Evolutionary conservation across 75 land plant species (phyloP), one percentile per base, ranked within the genome.

Genomic region (Cupressus sempervirens): DNA sequence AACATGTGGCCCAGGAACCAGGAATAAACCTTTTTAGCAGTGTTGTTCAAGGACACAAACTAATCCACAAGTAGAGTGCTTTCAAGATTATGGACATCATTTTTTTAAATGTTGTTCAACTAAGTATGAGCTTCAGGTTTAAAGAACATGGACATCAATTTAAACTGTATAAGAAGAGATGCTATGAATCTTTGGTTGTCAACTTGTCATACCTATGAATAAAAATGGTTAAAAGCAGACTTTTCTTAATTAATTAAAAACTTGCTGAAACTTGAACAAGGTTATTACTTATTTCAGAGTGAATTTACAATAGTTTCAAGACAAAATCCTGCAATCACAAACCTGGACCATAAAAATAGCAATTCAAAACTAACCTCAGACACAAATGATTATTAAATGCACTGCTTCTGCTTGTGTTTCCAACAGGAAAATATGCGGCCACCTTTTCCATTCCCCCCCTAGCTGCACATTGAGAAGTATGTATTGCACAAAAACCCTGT

Each of bases 321-420:
- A 77, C 38, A 41, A 77, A 38, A 77, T 41, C 46, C 80, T 77
- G 29, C 38, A 43, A 77, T 77, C 15, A 76, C 45, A 76, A 77
- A 8, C 18, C 72, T 77, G 46, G 80, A 56, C 26, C 45, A 43
- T 77, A 10, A 4, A 7, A 41, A 77, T 18, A 43, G 26, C 10
- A 41, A 26, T 46, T 77, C 80, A 76, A 40, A 77, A 77, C 80
- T 77, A 77, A 77, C 80, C 80, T 77, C 80, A 77, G 48, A 6
- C 45, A 23, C 41, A 2, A 48, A 77, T 77, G n/a, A 20, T 26
- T 77, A 11, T 43, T 43, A 6, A 43, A 43, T 43, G 45, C 45
- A 43, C 6, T 43, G 6, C 45, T 4, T 43, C 45, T 43, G 45
- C 45, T 43, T 6, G 0, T 43, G 45, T 43, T 43, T 43, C 45